Conservation (phyloP, 1,139 yeast genomes). For the Protomyces arabidopsidicola region DNA sequence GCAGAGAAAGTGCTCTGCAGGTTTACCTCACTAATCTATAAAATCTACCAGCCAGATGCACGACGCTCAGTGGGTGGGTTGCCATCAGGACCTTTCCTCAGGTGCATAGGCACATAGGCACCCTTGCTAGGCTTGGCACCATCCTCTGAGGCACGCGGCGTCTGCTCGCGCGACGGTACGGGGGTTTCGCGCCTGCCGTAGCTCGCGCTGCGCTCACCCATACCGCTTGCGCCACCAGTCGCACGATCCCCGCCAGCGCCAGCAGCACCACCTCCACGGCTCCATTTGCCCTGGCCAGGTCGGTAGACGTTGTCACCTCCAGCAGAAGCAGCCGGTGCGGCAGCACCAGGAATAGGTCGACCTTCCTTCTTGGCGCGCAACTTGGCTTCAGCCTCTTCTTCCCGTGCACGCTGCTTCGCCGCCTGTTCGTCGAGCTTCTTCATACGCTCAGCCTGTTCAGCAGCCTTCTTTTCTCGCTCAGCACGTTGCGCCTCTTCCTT, state of each 20-base stretch:
- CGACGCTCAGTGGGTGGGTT: slow-evolving; percentile 13
- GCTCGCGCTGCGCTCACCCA: neutral
- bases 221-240: neutral
- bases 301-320: slow-evolving; percentile 5
- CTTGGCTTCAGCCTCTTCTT: slow-evolving; percentile 25
- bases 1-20: no score
- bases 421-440: slow-evolving; percentile 29
- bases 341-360: slow-evolving; percentile 7
- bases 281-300: slow-evolving; percentile 26
- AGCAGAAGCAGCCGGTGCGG: neutral
- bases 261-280: slow-evolving; percentile 1
- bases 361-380: slow-evolving; percentile 11
- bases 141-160: neutral
- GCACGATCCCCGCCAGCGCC: neutral
- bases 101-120: slow-evolving; percentile 19
- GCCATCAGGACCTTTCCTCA: slow-evolving; percentile 18
- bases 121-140: neutral
- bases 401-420: slow-evolving; percentile 27
- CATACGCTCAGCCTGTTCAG: slow-evolving; percentile 16
- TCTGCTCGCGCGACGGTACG: neutral
- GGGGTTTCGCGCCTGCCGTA: neutral
- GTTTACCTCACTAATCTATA: neutral
- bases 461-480: neutral
- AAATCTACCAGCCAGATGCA: slow-evolving; percentile 13
- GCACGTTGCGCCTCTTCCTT: slow-evolving; percentile 24